Evolutionary conservation across 768 basidiomycete genomes (phyloP).

Genomic region (Suillus occidentalis): DNA sequence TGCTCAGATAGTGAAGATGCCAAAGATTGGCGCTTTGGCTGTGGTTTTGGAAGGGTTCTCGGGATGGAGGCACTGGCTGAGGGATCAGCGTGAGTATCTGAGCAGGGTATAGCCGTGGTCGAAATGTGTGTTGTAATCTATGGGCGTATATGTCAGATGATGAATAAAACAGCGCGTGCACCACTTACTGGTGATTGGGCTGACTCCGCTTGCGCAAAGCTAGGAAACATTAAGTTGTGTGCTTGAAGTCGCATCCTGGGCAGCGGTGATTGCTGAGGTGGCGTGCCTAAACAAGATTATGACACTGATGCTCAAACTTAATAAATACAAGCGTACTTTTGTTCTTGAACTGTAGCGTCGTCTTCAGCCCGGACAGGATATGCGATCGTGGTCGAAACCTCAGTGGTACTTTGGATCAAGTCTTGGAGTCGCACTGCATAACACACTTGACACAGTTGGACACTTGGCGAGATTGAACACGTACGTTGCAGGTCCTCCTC

Average conservation of each 20-base stretch:
- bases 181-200: background rate
- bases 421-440: background rate
- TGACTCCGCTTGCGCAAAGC: background rate
- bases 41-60: slow-evolving; percentile 17
- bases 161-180: background rate
- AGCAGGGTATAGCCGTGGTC: background rate
- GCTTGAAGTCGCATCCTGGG: background rate
- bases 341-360: background rate
- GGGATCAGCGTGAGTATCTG: slow-evolving; percentile 1
- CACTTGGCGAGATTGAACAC: background rate
- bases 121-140: background rate
- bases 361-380: background rate
- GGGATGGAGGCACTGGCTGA: slow-evolving; percentile 2
- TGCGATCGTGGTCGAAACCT: background rate
- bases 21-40: slow-evolving; percentile 26
- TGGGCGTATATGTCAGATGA: background rate
- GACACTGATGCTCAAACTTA: background rate
- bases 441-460: background rate
- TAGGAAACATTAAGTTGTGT: background rate
- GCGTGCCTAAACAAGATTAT: background rate
- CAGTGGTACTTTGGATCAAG: background rate
- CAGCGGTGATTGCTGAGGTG: background rate
- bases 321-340: background rate
- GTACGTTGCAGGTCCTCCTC: slow-evolving; percentile 26
- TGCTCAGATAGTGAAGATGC: slow-evolving; percentile 21